Conservation (phyloP, 2,329 filamentous ascomycete genomes). For the Verticillium dahliae region DNA sequence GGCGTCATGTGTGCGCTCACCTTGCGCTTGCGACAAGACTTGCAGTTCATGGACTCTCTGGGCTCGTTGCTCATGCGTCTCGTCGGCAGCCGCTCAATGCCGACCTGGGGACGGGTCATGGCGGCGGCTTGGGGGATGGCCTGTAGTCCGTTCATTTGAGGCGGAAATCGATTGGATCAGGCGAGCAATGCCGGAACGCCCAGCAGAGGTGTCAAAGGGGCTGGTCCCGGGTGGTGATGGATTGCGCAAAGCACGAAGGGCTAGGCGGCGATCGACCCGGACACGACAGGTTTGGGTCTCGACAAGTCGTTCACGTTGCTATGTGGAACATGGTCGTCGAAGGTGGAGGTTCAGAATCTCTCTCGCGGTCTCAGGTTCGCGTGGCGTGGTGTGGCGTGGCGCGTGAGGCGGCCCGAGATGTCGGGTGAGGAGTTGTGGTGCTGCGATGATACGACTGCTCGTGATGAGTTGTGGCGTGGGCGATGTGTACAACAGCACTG, state of each 20-base stretch:
- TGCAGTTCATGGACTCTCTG: slow-evolving; percentile 91
- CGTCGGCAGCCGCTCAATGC: slow-evolving; percentile 71
- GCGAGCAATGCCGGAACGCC: slow-evolving; percentile 7
- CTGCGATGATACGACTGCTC: neutral
- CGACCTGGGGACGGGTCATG: slow-evolving; percentile 71
- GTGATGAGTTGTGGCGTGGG: neutral
- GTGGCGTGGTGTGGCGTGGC: neutral
- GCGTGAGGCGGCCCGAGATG: neutral
- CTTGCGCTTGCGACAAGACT: slow-evolving; percentile 89
- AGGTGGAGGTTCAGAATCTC: neutral
- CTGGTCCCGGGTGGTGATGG: neutral
- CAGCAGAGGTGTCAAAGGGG: slow-evolving; percentile 11
- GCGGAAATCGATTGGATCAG: neutral
- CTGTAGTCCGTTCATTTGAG: slow-evolving; percentile 31
- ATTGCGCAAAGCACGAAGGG: neutral
- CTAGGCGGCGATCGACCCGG: neutral
- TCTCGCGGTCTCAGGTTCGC: neutral
- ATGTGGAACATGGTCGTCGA: neutral
- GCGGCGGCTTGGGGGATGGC: slow-evolving; percentile 38
- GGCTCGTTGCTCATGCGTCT: slow-evolving; percentile 68
- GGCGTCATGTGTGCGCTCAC: slow-evolving; percentile 34
- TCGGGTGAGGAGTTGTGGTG: neutral
- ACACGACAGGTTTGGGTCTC: neutral
- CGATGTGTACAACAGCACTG: neutral
- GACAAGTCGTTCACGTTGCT: neutral